phyloP scores from a whole-genome alignment of 1,284 basidiomycete species.

The Cutaneotrichosporon mucoides region DNA sequence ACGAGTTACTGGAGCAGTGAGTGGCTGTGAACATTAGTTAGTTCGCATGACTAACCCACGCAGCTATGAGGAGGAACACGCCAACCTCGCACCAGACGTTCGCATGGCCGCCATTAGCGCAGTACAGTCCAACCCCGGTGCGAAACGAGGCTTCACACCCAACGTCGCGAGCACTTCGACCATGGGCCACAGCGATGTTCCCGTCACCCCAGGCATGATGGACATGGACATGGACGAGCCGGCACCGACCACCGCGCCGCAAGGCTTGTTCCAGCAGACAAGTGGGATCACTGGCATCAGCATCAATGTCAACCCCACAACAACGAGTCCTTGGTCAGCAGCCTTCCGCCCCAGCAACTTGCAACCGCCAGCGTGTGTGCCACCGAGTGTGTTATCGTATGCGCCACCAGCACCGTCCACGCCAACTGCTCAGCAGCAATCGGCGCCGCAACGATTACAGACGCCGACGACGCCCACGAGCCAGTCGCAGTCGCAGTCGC shows the following conservation, averaged over 20 bases:
- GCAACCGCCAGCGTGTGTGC: conserved; percentile 34
- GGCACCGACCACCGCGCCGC: conserved; percentile 11
- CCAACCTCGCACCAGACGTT: conserved; percentile 43
- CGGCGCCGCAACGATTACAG: conserved; percentile 23
- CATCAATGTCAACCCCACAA: conserved; percentile 6
- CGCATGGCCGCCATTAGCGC: conserved; percentile 45
- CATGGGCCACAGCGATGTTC: conserved; percentile 37
- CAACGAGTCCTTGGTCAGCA: conserved; percentile 31
- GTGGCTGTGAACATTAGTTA: conserved; percentile 14
- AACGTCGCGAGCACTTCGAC: not conserved
- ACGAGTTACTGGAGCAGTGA: conserved; percentile 51
- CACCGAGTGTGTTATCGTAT: conserved; percentile 46
- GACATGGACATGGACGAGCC: conserved; percentile 48
- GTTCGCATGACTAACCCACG: not conserved
- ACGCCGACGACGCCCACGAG: conserved; percentile 12
- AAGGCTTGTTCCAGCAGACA: conserved; percentile 16
- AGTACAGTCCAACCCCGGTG: conserved; percentile 23
- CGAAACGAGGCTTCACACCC: conserved; percentile 3
- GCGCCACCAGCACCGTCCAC: conserved; percentile 22
- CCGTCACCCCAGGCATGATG: conserved; percentile 50
- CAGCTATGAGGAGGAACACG: conserved; percentile 51
- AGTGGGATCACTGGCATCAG: conserved; percentile 7
- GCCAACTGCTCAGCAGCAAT: conserved; percentile 12
- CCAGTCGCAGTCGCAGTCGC: conserved; percentile 27
- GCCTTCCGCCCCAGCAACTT: conserved; percentile 30